Percentiles rank a stretch among this genome's conserved stretches.
Evolutionary conservation across 2,329 filamentous ascomycete species (phyloP).

Genomic region (Chrysoporthe austroafricana): DNA sequence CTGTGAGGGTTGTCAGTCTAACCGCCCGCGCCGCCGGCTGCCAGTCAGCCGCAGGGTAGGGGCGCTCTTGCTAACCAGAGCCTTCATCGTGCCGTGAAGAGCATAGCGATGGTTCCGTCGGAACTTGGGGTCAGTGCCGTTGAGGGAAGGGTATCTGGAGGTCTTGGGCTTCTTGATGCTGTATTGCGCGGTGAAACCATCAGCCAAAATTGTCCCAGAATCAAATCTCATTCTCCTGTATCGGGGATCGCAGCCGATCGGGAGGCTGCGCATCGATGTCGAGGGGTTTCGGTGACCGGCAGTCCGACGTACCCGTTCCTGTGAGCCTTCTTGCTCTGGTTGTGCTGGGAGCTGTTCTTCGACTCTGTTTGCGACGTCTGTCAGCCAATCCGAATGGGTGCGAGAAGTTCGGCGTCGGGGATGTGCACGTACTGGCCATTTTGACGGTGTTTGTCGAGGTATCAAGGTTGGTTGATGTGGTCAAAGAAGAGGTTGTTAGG

Average conservation of each 20-base stretch:
- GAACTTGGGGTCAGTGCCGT: constrained; percentile 99
- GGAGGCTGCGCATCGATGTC: neutral
- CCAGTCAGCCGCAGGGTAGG: constrained; percentile 46
- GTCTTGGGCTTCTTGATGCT: constrained; percentile 99
- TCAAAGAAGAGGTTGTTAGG: constrained; percentile 21
- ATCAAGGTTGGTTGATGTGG: constrained; percentile 29
- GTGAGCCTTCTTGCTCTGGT: constrained; percentile 98
- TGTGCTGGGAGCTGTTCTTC: constrained; percentile 99
- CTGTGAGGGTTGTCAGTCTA: constrained; percentile 51
- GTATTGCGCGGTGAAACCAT: constrained; percentile 31
- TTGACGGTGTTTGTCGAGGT: constrained; percentile 52
- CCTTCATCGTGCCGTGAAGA: constrained; percentile 97
- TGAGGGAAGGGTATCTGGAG: constrained; percentile 96
- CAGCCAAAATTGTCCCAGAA: constrained; percentile 19
- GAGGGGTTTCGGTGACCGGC: constrained; percentile 14
- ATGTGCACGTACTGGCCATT: constrained; percentile 69
- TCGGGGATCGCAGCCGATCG: constrained; percentile 27
- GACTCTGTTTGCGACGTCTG: constrained; percentile 68
- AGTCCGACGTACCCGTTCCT: constrained; percentile 82
- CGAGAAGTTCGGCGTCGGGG: neutral
- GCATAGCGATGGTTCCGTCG: constrained; percentile 99
- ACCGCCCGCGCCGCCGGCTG: constrained; percentile 10
- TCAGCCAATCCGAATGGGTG: constrained; percentile 34
- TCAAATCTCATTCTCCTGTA: neutral
- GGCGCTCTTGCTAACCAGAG: constrained; percentile 65